Evolutionary conservation across 2,329 filamentous ascomycete genomes (phyloP).

Genomic region (Talaromyces sp.): DNA sequence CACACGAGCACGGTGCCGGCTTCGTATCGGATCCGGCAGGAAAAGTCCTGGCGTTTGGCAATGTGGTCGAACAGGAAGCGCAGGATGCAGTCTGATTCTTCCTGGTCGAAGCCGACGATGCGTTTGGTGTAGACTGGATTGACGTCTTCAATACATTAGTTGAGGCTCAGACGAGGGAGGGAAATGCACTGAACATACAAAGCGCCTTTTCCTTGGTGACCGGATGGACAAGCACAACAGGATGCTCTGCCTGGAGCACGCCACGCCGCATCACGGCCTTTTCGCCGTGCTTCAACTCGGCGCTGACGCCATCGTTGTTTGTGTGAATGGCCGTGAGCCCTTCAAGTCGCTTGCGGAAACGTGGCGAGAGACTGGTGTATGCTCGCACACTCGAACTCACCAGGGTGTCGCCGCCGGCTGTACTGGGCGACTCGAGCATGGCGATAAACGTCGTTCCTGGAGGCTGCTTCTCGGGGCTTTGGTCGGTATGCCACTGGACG

Average conservation of each 20-base stretch:
- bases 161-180: background rate
- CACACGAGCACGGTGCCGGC: background rate
- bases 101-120: background rate
- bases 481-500: conserved; percentile 1
- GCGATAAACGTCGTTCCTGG: conserved; percentile 1
- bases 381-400: background rate
- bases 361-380: background rate
- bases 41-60: background rate
- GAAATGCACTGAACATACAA: background rate
- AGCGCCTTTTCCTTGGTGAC: conserved; percentile 2
- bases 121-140: background rate
- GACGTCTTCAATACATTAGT: background rate
- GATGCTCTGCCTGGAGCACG: background rate
- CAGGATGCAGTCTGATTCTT: background rate
- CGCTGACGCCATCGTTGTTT: background rate
- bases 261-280: background rate
- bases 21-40: background rate
- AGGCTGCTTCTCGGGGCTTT: background rate
- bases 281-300: background rate
- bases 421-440: background rate
- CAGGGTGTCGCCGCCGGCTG: background rate
- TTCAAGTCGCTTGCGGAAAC: background rate
- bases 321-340: background rate
- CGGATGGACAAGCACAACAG: background rate
- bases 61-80: conserved; percentile 1